Evolutionary conservation across 805 yeast species (phyloP), one percentile per base, ranked within the genome.

Genomic region (Saccharomycopsis malanga): DNA sequence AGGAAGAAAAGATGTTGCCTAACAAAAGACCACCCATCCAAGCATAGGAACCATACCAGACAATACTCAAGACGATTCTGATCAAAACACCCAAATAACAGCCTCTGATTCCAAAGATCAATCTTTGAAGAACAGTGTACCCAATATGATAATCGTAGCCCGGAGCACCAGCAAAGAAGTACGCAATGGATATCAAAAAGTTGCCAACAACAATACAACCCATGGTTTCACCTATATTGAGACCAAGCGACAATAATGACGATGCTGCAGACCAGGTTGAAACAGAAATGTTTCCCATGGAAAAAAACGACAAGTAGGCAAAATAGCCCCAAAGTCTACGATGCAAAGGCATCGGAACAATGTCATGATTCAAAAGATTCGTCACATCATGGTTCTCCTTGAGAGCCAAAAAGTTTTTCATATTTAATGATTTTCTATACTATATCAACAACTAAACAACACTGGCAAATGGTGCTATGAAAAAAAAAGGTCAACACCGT

Each of bases 41-140:
- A 4, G 72, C 66, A 46, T 69, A 63, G 1, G 73, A 66, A 1
- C 72, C 79, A 50, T 67, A 74, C 62, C 70, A 71, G 20, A 76
- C 74, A 38, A 74, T 63, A 35, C 73, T 64, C 54, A 76, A 58
- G 35, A 73, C 54, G 7, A 71, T 64, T 58, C 74, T 60, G 10
- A 70, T 64, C 27, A 64, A 37, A 27, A 72, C 64, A 12, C 74
- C 75, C 24, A 71, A 48, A 4, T 59, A 58, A 1, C 71, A 65
- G 9, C 77, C 77, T 45, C 59, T 62, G 22, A 72, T 66, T 18
- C 77, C 78, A 58, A 72, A 73, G 2, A 68, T 65, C 25, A 71
- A 62, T 56, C 78, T 59, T 54, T 70, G 76, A 5, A 69, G 61
- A 18, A 72, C 45, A 1, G 78, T 70, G 45, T 59, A 62, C 9